Base-by-base conservation (phyloP, 1,284 basidiomycete species). In the Pseudozyma tsukubaensis region DNA sequence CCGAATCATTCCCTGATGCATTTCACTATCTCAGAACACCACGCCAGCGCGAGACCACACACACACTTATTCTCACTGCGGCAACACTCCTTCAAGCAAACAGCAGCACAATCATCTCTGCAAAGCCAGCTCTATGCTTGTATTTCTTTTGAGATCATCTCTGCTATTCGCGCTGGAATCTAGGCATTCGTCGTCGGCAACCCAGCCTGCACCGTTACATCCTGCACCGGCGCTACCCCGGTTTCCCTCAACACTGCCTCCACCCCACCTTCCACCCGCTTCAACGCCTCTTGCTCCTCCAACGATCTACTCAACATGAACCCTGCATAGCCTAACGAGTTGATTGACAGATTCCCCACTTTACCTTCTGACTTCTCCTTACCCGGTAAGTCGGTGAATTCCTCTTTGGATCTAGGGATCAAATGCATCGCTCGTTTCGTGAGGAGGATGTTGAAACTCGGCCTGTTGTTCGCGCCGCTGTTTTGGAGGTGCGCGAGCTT, bases 361-460 rank as follows among this genome's bases (percentile, higher is more conserved):
- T 42, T 67, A 5, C 58, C 71, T 13, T 60, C 48, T 1, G 39
- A 7, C 29, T 52, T 69, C 1, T 39, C 13, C 6, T 66, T 65
- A 0, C 50, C 34, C 12, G 59, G 51, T 35, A 77, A 36, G 1
- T 50, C 39, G 14, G 55, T 54, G 51, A 69, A 81, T 19, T 75
- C 72, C 14, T 83, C 82, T 16, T 49, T 21, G 4, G 61, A 55
- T 8, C 83, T 62, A 0, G 83, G 83, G 21, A 84, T 76, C 9
- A 84, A 39, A 54, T 84, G 82, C 72, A 84, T 72, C 7, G 82
- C 81, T 5, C 78, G 34, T 18, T 68, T 67, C 0, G 82, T 81
- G 53, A 84, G 49, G 24, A 84, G 57, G 7, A 84, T 51, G 59
- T 84, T 84, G 59, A 81, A 84, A 45, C 40, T 65, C 37, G 42